Conservation (phyloP, 2,329 filamentous ascomycete species). For the Aspergillus eucalypticola region DNA sequence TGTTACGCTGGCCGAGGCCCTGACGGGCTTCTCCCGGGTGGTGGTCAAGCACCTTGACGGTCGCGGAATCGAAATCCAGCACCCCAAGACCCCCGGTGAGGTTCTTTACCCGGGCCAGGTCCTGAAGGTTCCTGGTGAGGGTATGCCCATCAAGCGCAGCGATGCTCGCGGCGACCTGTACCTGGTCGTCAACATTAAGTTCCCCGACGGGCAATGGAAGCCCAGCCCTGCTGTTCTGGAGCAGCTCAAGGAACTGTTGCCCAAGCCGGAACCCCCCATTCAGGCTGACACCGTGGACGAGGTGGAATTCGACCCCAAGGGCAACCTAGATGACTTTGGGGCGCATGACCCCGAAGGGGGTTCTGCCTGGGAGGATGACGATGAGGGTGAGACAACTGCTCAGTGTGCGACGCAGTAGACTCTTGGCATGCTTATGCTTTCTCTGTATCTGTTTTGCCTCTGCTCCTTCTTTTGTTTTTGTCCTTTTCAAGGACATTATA, state of each 20-base stretch:
- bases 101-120: conserved; percentile 81
- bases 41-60: conserved; percentile 93
- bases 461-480: not conserved
- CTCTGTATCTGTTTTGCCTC: conserved; percentile 10
- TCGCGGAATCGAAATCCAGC: conserved; percentile 78
- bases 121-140: conserved; percentile 82
- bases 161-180: conserved; percentile 86
- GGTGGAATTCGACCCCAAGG: conserved; percentile 80
- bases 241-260: conserved; percentile 73
- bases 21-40: conserved; percentile 86
- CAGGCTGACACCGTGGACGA: conserved; percentile 78
- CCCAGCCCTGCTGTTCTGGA: conserved; percentile 69
- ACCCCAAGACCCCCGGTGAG: conserved; percentile 74
- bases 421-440: conserved; percentile 3
- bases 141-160: conserved; percentile 89
- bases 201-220: conserved; percentile 85
- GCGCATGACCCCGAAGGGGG: conserved; percentile 45
- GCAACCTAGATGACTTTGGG: conserved; percentile 71
- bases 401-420: conserved; percentile 53
- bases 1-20: conserved; percentile 77
- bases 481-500: conserved; percentile 10
- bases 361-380: conserved; percentile 52
- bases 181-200: conserved; percentile 79
- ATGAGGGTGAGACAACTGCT: conserved; percentile 43
- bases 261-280: conserved; percentile 61